Evolutionary conservation across 179 eudicot genomes (phyloP).

Genomic region (Camellia oleifera): DNA sequence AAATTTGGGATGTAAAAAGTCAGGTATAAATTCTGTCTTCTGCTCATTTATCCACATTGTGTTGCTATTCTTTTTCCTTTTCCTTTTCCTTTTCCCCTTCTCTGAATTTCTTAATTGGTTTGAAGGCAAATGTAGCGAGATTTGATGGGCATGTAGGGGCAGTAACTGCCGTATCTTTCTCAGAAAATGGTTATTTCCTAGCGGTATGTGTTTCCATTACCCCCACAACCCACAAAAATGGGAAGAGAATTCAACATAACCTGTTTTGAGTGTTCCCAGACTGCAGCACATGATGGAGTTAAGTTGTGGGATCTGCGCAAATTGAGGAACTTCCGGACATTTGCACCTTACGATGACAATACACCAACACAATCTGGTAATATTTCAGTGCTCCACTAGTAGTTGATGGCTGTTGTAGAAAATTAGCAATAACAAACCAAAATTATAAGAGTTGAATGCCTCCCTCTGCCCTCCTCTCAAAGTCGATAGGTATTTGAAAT

Average conservation of each 20-base stretch:
- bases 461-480: neutral
- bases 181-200: conserved; percentile 96
- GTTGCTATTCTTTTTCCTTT: neutral
- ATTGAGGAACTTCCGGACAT: conserved; percentile 76
- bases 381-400: neutral
- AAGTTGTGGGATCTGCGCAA: conserved; percentile 96
- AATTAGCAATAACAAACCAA: neutral
- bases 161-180: conserved; percentile 86
- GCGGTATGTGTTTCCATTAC: conserved; percentile 50
- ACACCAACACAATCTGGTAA: conserved; percentile 90
- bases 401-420: neutral
- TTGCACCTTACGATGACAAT: conserved; percentile 69
- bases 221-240: neutral
- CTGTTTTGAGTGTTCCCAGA: conserved; percentile 40
- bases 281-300: conserved; percentile 96
- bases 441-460: neutral
- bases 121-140: conserved; percentile 75
- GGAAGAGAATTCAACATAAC: neutral
- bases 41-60: neutral
- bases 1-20: conserved; percentile 96
- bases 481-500: neutral
- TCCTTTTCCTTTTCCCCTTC: neutral
- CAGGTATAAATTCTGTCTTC: conserved; percentile 48
- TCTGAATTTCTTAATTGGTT: conserved; percentile 10
- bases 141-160: conserved; percentile 89